These are phyloP conservation scores for Geotrichum fermentans DNA, from an alignment of 1,139 yeast genomes.

Conservation along the genomic window DNA sequence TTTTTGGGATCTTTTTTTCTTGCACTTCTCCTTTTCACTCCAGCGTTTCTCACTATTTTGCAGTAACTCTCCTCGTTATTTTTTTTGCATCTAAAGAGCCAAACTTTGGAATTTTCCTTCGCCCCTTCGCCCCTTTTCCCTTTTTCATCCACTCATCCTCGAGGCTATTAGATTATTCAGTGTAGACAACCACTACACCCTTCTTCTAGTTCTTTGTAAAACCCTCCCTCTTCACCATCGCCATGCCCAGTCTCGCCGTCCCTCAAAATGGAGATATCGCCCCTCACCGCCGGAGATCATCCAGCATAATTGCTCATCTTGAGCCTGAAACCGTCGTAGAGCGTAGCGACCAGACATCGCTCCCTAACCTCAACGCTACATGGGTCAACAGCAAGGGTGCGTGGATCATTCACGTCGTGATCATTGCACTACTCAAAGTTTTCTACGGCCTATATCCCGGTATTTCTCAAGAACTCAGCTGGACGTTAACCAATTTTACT, in stretches of 20 bases:
- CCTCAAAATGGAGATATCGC: background rate
- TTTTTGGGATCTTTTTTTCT: too few species aligned
- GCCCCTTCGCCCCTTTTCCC: too few species aligned
- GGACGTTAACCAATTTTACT: slow-evolving; percentile 90
- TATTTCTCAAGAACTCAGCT: slow-evolving; percentile 74
- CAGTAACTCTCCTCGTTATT: too few species aligned
- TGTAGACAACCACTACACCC: too few species aligned
- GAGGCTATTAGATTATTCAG: too few species aligned
- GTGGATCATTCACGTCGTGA: slow-evolving; percentile 86
- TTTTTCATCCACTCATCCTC: too few species aligned
- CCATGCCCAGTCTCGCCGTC: background rate
- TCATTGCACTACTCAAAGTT: slow-evolving; percentile 66
- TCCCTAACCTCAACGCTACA: slow-evolving; percentile 85
- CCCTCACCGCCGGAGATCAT: slow-evolving; percentile 47
- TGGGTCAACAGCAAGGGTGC: slow-evolving; percentile 96
- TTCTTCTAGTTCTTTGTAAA: too few species aligned
- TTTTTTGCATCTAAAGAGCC: too few species aligned
- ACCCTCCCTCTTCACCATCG: too few species aligned
- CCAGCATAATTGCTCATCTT: slow-evolving; percentile 69
- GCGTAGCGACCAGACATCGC: slow-evolving; percentile 82
- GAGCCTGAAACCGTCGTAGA: slow-evolving; percentile 92
- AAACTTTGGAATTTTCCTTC: too few species aligned
- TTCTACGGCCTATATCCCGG: slow-evolving; percentile 74
- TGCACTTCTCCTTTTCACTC: too few species aligned
- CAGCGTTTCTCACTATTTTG: too few species aligned